A percentile compares a stretch with the other conserved stretches of the same genome.
Evolutionary conservation across 768 basidiomycete species (phyloP).

Genomic region (Multifurca ochricompacta): DNA sequence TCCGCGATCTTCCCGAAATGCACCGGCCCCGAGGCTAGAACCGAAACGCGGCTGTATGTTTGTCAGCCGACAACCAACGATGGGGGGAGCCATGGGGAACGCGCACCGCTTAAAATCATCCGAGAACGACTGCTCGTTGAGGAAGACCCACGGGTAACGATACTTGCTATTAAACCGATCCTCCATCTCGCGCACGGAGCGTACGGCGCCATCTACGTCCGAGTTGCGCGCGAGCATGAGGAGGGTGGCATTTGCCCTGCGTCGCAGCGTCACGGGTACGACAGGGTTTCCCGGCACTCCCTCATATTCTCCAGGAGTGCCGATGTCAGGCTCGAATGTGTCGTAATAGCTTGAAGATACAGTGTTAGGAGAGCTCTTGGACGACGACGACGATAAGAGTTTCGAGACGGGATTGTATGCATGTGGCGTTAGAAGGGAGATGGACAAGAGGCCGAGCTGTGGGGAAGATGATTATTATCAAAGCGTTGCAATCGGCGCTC

Average conservation of each 20-base stretch:
- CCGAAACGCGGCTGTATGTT: slow-evolving; percentile 24
- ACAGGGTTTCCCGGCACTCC: background rate
- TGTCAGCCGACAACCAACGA: background rate
- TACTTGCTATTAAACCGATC: slow-evolving; percentile 77
- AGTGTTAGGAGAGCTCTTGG: background rate
- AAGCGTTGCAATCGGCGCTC: too few relatives aligned
- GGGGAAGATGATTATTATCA: background rate
- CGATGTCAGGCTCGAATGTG: background rate
- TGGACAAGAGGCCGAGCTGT: background rate
- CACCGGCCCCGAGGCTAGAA: slow-evolving; percentile 29
- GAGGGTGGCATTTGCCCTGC: slow-evolving; percentile 28
- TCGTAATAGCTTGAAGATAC: background rate
- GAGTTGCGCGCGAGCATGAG: slow-evolving; percentile 57
- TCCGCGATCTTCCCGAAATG: slow-evolving; percentile 37
- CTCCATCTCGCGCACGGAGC: slow-evolving; percentile 71
- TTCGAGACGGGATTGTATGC: background rate
- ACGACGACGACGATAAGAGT: background rate
- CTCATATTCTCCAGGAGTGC: background rate
- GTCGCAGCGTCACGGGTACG: background rate
- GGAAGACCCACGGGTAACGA: slow-evolving; percentile 80
- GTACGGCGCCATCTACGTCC: slow-evolving; percentile 51
- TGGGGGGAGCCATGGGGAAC: background rate
- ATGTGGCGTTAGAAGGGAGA: background rate
- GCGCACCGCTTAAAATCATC: slow-evolving; percentile 63
- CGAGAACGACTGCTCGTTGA: slow-evolving; percentile 78